These are phyloP conservation scores for Isoetes engelmannii DNA, from an alignment of 83 land plant species.

Conservation along the genomic window DNA sequence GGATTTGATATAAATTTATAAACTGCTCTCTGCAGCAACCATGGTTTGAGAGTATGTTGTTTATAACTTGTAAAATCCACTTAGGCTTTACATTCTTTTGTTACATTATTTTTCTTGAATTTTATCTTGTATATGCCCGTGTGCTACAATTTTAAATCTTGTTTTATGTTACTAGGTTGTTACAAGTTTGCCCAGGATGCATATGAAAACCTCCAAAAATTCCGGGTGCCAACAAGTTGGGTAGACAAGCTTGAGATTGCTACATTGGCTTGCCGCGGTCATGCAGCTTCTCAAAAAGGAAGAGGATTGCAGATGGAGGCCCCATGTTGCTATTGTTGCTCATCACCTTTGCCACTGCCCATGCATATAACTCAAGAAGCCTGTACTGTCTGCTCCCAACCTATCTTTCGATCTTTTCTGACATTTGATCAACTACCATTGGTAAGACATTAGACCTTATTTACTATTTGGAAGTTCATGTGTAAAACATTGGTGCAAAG, in stretches of 20 bases:
- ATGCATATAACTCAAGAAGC: constrained; percentile 13
- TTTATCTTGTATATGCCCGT: neutral
- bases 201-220: constrained; percentile 25
- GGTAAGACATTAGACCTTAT: constrained; percentile 18
- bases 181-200: constrained; percentile 28
- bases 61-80: too few species aligned
- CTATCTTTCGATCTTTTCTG: constrained; percentile 32
- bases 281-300: constrained; percentile 5
- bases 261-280: constrained; percentile 25
- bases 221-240: constrained; percentile 34
- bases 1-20: too few species aligned
- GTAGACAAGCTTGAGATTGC: constrained; percentile 32
- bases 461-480: neutral
- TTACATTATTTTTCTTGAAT: neutral
- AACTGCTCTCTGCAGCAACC: too few species aligned
- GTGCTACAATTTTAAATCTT: neutral
- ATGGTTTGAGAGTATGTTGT: too few species aligned
- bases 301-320: constrained; percentile 3
- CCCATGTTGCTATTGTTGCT: constrained; percentile 28
- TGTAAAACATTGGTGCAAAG: neutral
- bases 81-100: neutral
- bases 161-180: constrained; percentile 16
- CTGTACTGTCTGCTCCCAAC: constrained; percentile 29
- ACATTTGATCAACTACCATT: constrained; percentile 37
- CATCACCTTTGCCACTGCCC: constrained; percentile 20